phyloP scores from a whole-genome alignment of 2,329 filamentous ascomycete species.

The Aspergillus uvarum region DNA sequence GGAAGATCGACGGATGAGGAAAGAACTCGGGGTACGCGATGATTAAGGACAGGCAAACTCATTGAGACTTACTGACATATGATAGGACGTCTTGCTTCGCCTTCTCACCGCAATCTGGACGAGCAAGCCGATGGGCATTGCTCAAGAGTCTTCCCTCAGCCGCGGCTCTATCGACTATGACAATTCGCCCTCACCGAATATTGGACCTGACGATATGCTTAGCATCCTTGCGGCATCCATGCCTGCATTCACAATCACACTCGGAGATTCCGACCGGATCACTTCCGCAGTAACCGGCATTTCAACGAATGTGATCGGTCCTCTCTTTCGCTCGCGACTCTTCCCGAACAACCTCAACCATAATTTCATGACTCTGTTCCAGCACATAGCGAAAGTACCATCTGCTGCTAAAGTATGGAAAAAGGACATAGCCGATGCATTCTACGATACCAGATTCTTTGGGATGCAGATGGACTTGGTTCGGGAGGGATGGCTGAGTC shows the following conservation, averaged over 20 bases:
- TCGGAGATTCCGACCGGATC: conserved; percentile 83
- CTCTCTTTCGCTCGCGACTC: conserved; percentile 75
- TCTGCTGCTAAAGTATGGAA: conserved; percentile 87
- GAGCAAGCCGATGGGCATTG: conserved; percentile 73
- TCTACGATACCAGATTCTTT: conserved; percentile 88
- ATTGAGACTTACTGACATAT: conserved; percentile 20
- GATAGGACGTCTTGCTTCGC: conserved; percentile 80
- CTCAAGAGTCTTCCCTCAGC: conserved; percentile 53
- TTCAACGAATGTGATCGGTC: conserved; percentile 77
- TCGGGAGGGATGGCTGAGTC: conserved; percentile 72
- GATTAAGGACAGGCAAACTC: background rate
- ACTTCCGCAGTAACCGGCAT: conserved; percentile 75
- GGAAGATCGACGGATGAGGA: conserved; percentile 86
- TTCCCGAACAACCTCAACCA: conserved; percentile 83
- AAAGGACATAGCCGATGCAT: conserved; percentile 87
- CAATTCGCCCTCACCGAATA: conserved; percentile 34
- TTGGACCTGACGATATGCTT: conserved; percentile 71
- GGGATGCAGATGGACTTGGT: conserved; percentile 65
- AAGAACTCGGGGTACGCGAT: conserved; percentile 74
- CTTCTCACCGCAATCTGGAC: conserved; percentile 93
- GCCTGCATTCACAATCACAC: conserved; percentile 75
- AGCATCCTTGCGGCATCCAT: conserved; percentile 76
- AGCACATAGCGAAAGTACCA: conserved; percentile 72
- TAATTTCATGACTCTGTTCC: conserved; percentile 69
- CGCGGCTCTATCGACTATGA: conserved; percentile 45